These are phyloP conservation scores for Pleomassaria siparia DNA, from an alignment of 2,329 filamentous ascomycete species.

Conservation along the genomic window DNA sequence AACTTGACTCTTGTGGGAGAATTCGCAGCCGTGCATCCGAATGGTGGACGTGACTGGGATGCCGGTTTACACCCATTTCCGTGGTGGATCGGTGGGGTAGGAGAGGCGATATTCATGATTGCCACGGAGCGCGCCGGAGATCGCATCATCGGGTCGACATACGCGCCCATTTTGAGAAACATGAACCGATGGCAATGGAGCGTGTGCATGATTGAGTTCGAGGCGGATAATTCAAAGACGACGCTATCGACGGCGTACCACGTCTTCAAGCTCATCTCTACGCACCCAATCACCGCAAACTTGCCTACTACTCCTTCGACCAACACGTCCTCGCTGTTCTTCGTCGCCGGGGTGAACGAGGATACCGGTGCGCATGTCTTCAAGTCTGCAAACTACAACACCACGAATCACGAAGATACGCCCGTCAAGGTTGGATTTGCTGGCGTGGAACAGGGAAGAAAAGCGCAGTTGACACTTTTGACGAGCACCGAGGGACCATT, in stretches of 20 bases:
- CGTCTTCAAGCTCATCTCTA: conserved; percentile 32
- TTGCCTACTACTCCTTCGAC: conserved; percentile 18
- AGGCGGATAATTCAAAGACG: conserved; percentile 30
- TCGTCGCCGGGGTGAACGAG: conserved; percentile 4
- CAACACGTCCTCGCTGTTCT: conserved; percentile 7
- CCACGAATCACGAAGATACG: conserved; percentile 4
- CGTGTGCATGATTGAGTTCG: conserved; percentile 34
- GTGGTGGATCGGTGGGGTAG: conserved; percentile 55
- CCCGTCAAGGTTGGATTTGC: conserved; percentile 8
- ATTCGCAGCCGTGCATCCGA: conserved; percentile 22
- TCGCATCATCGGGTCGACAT: conserved; percentile 55
- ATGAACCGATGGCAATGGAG: conserved; percentile 38
- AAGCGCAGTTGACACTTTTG: conserved; percentile 38
- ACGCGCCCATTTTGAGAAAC: conserved; percentile 42
- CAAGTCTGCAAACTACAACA: conserved; percentile 12
- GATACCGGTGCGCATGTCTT: conserved; percentile 1
- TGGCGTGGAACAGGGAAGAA: conserved; percentile 3
- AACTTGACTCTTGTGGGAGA: conserved; percentile 27
- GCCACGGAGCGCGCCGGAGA: conserved; percentile 66
- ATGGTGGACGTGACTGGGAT: conserved; percentile 10
- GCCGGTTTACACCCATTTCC: conserved; percentile 12
- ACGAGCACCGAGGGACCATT: conserved; percentile 40
- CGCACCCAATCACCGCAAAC: conserved; percentile 28
- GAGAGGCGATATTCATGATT: conserved; percentile 63
- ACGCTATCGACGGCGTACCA: conserved; percentile 34